A percentile compares a stretch with the other conserved stretches of the same genome.
Evolutionary conservation across 139 green algal genomes (phyloP).

Genomic region (Limnomonas spitsbergensis): DNA sequence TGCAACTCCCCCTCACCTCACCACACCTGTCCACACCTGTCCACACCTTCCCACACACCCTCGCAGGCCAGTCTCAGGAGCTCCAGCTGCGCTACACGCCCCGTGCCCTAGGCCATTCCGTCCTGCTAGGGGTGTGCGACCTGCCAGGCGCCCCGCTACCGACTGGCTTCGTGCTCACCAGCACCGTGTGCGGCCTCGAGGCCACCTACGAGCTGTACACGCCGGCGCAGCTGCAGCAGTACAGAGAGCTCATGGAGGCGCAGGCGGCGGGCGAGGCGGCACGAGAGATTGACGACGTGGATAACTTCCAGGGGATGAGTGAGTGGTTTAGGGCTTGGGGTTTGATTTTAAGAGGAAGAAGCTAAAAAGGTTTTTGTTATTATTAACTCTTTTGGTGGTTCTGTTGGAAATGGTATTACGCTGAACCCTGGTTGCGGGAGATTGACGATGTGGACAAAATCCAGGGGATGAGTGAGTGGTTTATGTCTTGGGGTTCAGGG

Average conservation of each 20-base stretch:
- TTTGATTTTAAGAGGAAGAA: neutral
- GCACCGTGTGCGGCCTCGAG: conserved; percentile 26
- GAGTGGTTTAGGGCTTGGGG: conserved; percentile 1
- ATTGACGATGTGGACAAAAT: conserved; percentile 30
- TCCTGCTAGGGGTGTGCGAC: conserved; percentile 37
- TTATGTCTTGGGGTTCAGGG: no score
- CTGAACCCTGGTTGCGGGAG: no score
- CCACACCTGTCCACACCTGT: no score
- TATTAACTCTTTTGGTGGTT: no score
- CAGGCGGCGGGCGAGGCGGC: neutral
- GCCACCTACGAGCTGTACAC: conserved; percentile 41
- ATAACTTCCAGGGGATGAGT: conserved; percentile 31
- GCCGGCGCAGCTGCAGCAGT: conserved; percentile 24
- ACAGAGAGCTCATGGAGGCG: neutral
- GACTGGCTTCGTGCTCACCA: conserved; percentile 28
- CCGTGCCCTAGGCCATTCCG: conserved; percentile 9
- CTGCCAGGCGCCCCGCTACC: conserved; percentile 31
- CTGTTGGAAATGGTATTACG: no score
- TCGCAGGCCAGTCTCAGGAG: conserved; percentile 37
- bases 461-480: conserved; percentile 29
- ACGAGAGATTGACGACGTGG: conserved; percentile 23
- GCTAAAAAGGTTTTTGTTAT: neutral
- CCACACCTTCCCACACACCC: no score
- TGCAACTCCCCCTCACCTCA: no score
- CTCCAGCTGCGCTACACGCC: conserved; percentile 41